These are phyloP conservation scores for Citrullus mucosospermus DNA, from an alignment of 306 rosid species.

Conservation along the genomic window DNA sequence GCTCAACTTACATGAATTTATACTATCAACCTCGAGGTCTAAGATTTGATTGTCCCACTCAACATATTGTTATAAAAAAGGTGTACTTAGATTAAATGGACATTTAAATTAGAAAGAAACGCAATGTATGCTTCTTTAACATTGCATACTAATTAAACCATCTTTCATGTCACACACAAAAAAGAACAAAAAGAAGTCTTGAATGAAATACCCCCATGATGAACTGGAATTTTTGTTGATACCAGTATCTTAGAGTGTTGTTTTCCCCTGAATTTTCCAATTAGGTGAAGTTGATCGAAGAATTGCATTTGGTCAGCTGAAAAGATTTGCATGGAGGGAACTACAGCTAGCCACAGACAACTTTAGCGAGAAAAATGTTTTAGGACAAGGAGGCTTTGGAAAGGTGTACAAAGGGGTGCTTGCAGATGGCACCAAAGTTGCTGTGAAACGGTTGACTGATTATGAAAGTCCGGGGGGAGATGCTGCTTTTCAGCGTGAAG, in stretches of 20 bases:
- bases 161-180: not conserved
- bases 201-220: not conserved
- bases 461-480: slow-evolving; percentile 97
- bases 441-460: slow-evolving; percentile 89
- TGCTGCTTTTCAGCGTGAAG: slow-evolving; percentile 95
- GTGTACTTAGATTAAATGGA: not conserved
- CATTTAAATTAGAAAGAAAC: not conserved
- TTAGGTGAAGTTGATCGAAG: slow-evolving; percentile 95
- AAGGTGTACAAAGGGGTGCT: slow-evolving; percentile 96
- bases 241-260: not conserved
- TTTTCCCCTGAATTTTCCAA: slow-evolving; percentile 9
- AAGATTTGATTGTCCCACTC: no score
- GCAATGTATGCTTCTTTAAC: not conserved
- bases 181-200: not conserved
- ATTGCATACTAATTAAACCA: not conserved
- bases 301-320: slow-evolving; percentile 89
- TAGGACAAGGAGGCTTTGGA: slow-evolving; percentile 99
- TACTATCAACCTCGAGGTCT: no score
- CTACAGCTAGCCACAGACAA: slow-evolving; percentile 84
- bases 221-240: slow-evolving; percentile 1
- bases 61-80: no score
- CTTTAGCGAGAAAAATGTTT: slow-evolving; percentile 79
- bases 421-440: slow-evolving; percentile 73
- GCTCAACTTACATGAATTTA: no score
- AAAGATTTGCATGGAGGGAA: slow-evolving; percentile 89